Evolutionary conservation across 2,329 filamentous ascomycete species (phyloP).

Genomic region (Rhinocladiella mackenziei): DNA sequence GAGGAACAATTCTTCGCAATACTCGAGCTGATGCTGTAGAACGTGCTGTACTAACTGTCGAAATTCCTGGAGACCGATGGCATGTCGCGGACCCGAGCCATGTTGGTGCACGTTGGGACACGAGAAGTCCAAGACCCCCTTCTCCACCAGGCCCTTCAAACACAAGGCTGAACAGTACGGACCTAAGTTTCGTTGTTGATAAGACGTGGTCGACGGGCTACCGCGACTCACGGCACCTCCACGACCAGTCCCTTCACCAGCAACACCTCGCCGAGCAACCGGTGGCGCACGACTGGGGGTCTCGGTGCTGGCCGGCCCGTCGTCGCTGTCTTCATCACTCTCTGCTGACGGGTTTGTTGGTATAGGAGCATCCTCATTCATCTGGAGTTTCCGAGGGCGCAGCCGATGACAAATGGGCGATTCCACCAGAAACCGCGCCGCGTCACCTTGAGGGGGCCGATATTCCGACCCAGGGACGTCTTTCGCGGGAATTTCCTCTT

Average conservation of each 20-base stretch:
- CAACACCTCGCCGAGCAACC: background rate
- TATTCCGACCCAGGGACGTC: conserved; percentile 29
- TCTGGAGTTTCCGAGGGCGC: conserved; percentile 19
- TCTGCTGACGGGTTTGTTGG: conserved; percentile 1
- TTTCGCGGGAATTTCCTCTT: conserved; percentile 29
- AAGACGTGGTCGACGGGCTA: conserved; percentile 1
- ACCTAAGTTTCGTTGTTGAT: conserved; percentile 17
- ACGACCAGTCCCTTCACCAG: background rate
- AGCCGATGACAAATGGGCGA: conserved; percentile 16
- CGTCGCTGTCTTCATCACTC: conserved; percentile 21
- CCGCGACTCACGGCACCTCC: conserved; percentile 2
- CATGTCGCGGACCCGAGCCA: conserved; percentile 25
- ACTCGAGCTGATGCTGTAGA: conserved; percentile 13
- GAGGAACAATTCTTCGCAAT: conserved; percentile 29
- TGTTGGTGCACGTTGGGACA: conserved; percentile 43
- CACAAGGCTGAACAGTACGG: conserved; percentile 42
- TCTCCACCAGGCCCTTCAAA: conserved; percentile 36
- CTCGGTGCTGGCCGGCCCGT: conserved; percentile 20
- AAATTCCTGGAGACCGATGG: conserved; percentile 24
- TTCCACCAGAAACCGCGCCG: conserved; percentile 10
- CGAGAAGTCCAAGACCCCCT: conserved; percentile 32
- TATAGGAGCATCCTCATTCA: background rate
- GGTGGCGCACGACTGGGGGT: conserved; percentile 1
- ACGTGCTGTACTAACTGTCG: conserved; percentile 18
- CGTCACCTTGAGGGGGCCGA: conserved; percentile 25